Base-by-base conservation (phyloP, 768 basidiomycete species). In the Tylopilus sp. region DNA sequence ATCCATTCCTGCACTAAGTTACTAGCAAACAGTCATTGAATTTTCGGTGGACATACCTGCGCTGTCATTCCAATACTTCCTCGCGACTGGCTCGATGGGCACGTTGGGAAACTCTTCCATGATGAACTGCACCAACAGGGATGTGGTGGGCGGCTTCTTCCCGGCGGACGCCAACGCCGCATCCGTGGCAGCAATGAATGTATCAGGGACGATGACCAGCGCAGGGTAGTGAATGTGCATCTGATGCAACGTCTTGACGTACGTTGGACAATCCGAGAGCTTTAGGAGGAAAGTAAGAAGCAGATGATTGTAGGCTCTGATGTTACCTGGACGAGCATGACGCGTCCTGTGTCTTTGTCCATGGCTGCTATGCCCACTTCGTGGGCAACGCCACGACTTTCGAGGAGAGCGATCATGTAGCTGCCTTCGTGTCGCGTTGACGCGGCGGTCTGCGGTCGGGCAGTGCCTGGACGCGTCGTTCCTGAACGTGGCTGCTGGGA, bases 361-460 rank as follows among this genome's bases (percentile, higher is more conserved):
- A 93, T 75, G 0, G 88, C 88, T 0, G 91, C 92, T 28, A 97
- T 82, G 3, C 94, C 94, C 9, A 95, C 82, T 64, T 95, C 93
- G 48, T 87, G 75, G 1, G 85, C 85, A 25, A 91, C 75, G 1
- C 89, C 88, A 22, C 89, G 74, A 11, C 88, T 86, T 69, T 92
- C 89, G 23, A 91, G 69, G 18, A 91, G 67, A 3, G 89, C 83
- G 23, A 88, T 73, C 3, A 88, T 71, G 62, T 82, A 84, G 50
- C 72, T 84, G 0, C 75, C 78, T 55, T 89, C 87, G 40, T 75
- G 73, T 23, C 75, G 71, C 15, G 75, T 75, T 6, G 86, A 86
- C 3, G 73, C 78, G 13, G 83, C 73, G 1, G 88, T 90, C 41
- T 79, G 78, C 8, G 88, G 87, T 22, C 86, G 79, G 6, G 78